Evolutionary conservation across 2,329 filamentous ascomycete genomes (phyloP).

Genomic region (Periglandula ipomoeae): DNA sequence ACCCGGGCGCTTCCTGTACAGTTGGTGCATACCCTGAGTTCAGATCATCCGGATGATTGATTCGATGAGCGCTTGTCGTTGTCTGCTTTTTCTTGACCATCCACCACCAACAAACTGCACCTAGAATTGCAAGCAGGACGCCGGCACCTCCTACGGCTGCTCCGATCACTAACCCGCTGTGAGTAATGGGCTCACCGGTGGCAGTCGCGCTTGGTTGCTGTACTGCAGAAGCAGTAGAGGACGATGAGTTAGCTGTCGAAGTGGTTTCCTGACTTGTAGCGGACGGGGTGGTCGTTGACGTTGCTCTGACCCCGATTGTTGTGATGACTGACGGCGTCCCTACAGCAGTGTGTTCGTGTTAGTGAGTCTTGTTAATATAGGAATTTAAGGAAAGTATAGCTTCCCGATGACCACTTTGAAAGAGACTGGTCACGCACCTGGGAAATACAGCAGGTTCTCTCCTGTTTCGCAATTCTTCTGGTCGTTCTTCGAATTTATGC

Average conservation of each 20-base stretch:
- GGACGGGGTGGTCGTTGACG: not conserved
- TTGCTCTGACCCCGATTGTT: not conserved
- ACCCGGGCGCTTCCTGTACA: not conserved
- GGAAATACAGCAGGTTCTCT: conserved; percentile 1
- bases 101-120: not conserved
- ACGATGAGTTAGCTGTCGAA: not conserved
- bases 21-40: not conserved
- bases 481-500: conserved; percentile 13
- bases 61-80: not conserved
- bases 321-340: not conserved
- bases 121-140: not conserved
- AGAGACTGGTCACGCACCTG: conserved; percentile 3
- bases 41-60: not conserved
- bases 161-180: not conserved
- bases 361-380: too few relatives aligned
- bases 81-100: not conserved
- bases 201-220: not conserved
- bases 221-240: not conserved
- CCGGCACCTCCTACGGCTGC: not conserved
- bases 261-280: not conserved
- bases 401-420: too few relatives aligned
- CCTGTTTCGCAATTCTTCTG: conserved; percentile 2
- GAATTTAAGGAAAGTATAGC: too few relatives aligned
- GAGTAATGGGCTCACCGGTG: not conserved
- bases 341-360: not conserved